Evolutionary conservation across 441 rosid species (phyloP).

Genomic region (Erodium moschatum): DNA sequence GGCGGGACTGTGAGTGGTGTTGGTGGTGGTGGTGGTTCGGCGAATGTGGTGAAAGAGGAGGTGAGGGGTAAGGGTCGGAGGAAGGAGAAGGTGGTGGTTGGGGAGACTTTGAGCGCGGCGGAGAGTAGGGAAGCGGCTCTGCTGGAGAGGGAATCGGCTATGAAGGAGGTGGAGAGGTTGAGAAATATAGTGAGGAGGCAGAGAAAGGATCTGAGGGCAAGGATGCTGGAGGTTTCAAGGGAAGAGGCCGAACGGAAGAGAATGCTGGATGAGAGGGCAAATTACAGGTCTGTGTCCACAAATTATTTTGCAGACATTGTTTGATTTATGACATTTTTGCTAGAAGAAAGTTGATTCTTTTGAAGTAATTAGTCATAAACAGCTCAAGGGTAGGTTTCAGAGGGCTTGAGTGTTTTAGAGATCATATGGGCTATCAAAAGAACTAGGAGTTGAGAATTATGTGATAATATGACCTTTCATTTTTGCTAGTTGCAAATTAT

Average conservation of each 20-base stretch:
- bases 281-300: slow-evolving; percentile 49
- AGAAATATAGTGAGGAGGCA: slow-evolving; percentile 65
- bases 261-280: slow-evolving; percentile 81
- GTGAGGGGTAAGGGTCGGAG: slow-evolving; percentile 45
- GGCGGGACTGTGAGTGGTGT: slow-evolving; percentile 16
- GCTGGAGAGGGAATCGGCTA: slow-evolving; percentile 63
- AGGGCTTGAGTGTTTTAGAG: background rate
- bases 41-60: slow-evolving; percentile 41
- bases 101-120: slow-evolving; percentile 31
- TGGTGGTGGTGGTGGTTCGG: background rate
- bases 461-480: background rate
- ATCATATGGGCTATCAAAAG: background rate
- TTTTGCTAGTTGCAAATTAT: background rate
- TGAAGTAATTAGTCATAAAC: background rate
- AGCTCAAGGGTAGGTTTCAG: background rate
- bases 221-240: slow-evolving; percentile 82
- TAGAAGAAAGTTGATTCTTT: background rate
- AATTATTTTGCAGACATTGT: background rate
- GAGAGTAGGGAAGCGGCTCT: slow-evolving; percentile 62
- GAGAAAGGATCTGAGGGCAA: slow-evolving; percentile 68
- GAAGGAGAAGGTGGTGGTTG: slow-evolving; percentile 42
- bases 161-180: slow-evolving; percentile 74
- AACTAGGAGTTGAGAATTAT: background rate
- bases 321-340: slow-evolving; percentile 5
- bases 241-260: slow-evolving; percentile 90